Evolutionary conservation across 2,329 filamentous ascomycete species (phyloP).

Genomic region (Hypocrella siamensis): DNA sequence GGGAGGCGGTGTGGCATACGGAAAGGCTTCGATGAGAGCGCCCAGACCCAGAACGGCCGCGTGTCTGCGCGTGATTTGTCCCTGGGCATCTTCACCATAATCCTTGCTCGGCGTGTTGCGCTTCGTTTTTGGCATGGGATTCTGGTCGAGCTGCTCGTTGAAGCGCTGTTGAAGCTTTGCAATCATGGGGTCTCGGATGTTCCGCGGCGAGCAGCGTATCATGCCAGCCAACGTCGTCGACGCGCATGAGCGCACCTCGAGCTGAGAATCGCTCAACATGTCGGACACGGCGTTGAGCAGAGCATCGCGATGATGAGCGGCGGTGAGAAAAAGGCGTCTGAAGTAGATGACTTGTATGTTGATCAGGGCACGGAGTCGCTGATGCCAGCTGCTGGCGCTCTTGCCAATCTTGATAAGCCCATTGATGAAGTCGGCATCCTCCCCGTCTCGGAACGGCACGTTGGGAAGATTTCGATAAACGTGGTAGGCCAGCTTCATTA

Average conservation of each 20-base stretch:
- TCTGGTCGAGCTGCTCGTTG: slow-evolving; percentile 58
- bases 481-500: slow-evolving; percentile 87
- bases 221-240: slow-evolving; percentile 87
- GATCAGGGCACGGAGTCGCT: slow-evolving; percentile 82
- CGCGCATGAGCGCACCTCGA: slow-evolving; percentile 89
- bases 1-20: slow-evolving; percentile 85
- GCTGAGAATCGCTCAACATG: slow-evolving; percentile 83
- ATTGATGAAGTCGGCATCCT: slow-evolving; percentile 71
- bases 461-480: slow-evolving; percentile 95
- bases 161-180: slow-evolving; percentile 63
- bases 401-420: slow-evolving; percentile 79
- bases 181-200: slow-evolving; percentile 66
- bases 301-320: slow-evolving; percentile 54
- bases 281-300: slow-evolving; percentile 87
- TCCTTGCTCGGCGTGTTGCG: slow-evolving; percentile 46
- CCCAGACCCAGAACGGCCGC: slow-evolving; percentile 86
- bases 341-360: slow-evolving; percentile 99
- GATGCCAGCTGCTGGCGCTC: slow-evolving; percentile 79
- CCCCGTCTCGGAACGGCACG: slow-evolving; percentile 76
- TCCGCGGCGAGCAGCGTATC: slow-evolving; percentile 84
- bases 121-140: slow-evolving; percentile 69
- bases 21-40: slow-evolving; percentile 86
- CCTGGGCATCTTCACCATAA: slow-evolving; percentile 54
- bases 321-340: slow-evolving; percentile 80
- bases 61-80: slow-evolving; percentile 68